Conservation (phyloP, 108 stramenopile species). For the Pseudonitzschia delicatissima region DNA sequence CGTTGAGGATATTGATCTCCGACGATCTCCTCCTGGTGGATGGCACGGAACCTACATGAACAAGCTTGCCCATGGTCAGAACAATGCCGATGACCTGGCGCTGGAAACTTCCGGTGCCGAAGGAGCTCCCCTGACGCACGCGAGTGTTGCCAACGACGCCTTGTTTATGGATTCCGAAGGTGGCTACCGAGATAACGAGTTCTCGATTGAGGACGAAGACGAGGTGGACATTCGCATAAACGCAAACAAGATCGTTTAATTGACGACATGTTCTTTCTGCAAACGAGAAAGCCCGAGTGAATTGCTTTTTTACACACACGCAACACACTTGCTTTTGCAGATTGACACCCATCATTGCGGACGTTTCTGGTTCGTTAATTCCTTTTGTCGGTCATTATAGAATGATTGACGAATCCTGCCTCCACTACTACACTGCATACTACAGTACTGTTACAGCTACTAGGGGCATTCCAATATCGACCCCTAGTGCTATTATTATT, state of each 20-base stretch:
- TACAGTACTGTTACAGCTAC: no score
- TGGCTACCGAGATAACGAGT: constrained; percentile 11
- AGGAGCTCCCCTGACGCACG: constrained; percentile 28
- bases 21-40: constrained; percentile 54
- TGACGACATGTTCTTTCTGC: no score
- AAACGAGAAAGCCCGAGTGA: no score
- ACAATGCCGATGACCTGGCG: constrained; percentile 19
- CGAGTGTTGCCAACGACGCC: constrained; percentile 24
- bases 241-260: neutral
- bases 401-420: no score
- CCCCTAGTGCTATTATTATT: no score
- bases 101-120: neutral
- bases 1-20: constrained; percentile 54
- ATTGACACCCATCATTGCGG: no score
- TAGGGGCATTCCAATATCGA: no score
- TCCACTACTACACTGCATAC: no score
- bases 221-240: constrained; percentile 2
- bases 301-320: no score
- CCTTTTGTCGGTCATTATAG: no score
- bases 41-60: constrained; percentile 60
- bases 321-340: no score
- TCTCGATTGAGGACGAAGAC: neutral
- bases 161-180: constrained; percentile 30
- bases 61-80: constrained; percentile 42
- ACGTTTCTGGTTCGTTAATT: no score